Percentiles rank a stretch among this genome's conserved stretches.
Evolutionary conservation across 2,329 filamentous ascomycete genomes (phyloP).

Genomic region (Chrysosporium keratinophilum): DNA sequence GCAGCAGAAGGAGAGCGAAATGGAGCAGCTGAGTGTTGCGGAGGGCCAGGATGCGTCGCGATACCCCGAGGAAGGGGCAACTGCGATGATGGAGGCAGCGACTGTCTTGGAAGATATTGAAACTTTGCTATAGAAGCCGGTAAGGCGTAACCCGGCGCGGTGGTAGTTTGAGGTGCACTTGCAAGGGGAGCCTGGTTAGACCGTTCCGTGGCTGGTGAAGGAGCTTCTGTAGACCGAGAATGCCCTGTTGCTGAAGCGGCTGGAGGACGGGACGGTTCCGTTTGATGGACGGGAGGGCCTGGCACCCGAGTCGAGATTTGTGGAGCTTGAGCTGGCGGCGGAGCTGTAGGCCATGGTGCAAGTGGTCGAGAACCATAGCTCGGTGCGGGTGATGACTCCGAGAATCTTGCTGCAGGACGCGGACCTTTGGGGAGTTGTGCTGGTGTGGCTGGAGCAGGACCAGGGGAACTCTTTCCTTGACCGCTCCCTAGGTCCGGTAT

Average conservation of each 20-base stretch:
- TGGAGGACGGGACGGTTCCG: no score
- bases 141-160: no score
- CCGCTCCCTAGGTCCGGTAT: slow-evolving; percentile 21
- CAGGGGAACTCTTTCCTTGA: background rate
- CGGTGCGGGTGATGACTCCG: no score
- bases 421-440: background rate
- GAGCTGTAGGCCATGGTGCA: background rate
- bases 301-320: no score
- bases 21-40: background rate
- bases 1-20: background rate
- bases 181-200: no score
- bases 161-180: no score
- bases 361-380: background rate
- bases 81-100: background rate
- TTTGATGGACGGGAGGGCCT: no score
- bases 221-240: no score
- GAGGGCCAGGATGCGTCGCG: background rate
- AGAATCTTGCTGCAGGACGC: background rate
- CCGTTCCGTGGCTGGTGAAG: no score
- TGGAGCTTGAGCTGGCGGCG: background rate
- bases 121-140: no score
- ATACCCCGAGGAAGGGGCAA: background rate
- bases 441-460: background rate
- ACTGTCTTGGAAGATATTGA: background rate
- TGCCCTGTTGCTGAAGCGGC: no score